Evolutionary conservation across 106 monocot genomes (phyloP).

Genomic region (Alisma plantagoaquatica): DNA sequence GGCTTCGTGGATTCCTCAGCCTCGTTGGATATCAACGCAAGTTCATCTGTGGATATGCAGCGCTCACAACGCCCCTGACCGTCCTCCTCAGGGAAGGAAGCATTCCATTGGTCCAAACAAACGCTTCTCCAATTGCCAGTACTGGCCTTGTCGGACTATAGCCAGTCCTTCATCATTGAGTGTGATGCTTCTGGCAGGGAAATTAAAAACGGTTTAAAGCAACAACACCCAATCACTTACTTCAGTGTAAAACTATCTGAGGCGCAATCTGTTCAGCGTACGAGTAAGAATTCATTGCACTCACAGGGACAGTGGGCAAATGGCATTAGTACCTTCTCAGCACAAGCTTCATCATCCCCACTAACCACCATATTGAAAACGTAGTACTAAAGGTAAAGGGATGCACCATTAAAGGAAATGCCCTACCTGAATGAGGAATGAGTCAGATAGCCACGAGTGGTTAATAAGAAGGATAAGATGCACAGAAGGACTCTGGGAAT

Average conservation of each 20-base stretch:
- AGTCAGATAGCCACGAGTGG: no score
- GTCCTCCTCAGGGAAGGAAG: neutral
- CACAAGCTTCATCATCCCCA: neutral
- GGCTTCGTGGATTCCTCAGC: neutral
- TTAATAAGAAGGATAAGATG: no score
- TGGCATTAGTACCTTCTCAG: slow-evolving; percentile 5
- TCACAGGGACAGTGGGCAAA: neutral
- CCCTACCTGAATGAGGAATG: no score
- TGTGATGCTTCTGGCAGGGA: slow-evolving; percentile 6
- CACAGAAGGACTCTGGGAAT: no score
- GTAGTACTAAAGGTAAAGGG: no score
- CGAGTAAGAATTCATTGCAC: slow-evolving; percentile 3
- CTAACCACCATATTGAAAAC: slow-evolving; percentile 2
- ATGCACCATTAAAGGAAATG: no score
- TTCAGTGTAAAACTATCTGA: neutral
- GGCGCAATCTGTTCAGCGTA: neutral
- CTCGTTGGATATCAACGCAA: neutral
- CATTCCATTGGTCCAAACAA: neutral
- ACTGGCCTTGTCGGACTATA: neutral
- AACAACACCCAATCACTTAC: slow-evolving; percentile 2
- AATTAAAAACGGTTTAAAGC: neutral
- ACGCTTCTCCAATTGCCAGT: neutral
- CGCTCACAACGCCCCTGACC: neutral
- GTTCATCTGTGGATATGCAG: neutral
- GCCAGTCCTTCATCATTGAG: slow-evolving; percentile 1